phyloP scores from a whole-genome alignment of 495 filamentous ascomycete species.

The Hypomontagnella monticulosa region DNA sequence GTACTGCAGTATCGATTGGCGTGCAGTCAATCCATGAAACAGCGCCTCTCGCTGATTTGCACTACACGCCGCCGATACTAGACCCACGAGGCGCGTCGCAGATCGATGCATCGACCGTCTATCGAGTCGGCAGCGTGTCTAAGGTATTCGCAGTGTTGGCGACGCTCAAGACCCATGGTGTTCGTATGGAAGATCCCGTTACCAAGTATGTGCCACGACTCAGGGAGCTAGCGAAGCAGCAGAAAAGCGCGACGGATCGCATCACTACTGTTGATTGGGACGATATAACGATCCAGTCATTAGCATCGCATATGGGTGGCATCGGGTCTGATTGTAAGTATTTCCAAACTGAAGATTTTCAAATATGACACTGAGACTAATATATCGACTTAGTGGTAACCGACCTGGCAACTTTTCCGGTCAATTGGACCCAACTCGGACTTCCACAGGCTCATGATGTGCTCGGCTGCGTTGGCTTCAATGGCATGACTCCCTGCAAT shows the following conservation, averaged over 20 bases:
- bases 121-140: constrained; percentile 56
- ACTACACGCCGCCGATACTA: constrained; percentile 21
- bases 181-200: constrained; percentile 53
- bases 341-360: not conserved
- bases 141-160: constrained; percentile 56
- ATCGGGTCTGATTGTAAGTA: constrained; percentile 38
- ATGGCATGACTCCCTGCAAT: constrained; percentile 29
- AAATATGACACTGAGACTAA: not conserved
- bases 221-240: constrained; percentile 17
- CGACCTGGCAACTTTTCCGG: constrained; percentile 33
- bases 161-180: constrained; percentile 45
- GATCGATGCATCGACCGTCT: constrained; percentile 55
- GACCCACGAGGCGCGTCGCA: constrained; percentile 38
- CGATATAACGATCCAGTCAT: constrained; percentile 57
- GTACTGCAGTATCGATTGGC: constrained; percentile 23
- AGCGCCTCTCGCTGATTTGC: constrained; percentile 11
- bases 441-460: constrained; percentile 33
- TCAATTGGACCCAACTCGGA: constrained; percentile 36
- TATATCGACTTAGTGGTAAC: constrained; percentile 27
- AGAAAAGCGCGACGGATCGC: constrained; percentile 4
- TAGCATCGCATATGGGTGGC: constrained; percentile 57
- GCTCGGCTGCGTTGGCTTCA: constrained; percentile 37
- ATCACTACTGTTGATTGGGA: constrained; percentile 55
- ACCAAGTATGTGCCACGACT: constrained; percentile 54
- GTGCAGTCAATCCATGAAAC: constrained; percentile 30